Conservation (phyloP, 2,329 filamentous ascomycete genomes). For the Samsoniella hepiali region DNA sequence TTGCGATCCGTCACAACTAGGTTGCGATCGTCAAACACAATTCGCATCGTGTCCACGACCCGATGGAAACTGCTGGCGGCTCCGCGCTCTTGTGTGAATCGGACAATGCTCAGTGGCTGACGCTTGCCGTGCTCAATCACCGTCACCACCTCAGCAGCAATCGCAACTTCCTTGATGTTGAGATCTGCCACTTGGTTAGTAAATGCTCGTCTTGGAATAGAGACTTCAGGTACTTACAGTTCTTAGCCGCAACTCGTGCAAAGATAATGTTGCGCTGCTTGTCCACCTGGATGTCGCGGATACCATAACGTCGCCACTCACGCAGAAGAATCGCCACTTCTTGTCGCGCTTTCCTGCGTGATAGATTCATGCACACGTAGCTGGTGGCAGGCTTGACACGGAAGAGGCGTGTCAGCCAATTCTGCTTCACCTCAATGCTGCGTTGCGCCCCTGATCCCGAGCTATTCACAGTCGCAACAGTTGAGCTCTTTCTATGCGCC, state of each 20-base stretch:
- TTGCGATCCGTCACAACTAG: constrained; percentile 66
- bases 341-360: constrained; percentile 66
- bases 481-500: constrained; percentile 21
- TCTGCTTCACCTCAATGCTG: constrained; percentile 67
- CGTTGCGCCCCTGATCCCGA: constrained; percentile 40
- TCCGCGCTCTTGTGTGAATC: constrained; percentile 87
- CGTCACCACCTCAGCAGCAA: constrained; percentile 83
- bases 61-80: constrained; percentile 85
- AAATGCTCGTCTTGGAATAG: not conserved
- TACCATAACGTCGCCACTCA: constrained; percentile 80
- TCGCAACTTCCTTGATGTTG: constrained; percentile 80
- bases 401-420: constrained; percentile 87
- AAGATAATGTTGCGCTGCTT: constrained; percentile 76
- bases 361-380: constrained; percentile 71
- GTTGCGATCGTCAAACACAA: constrained; percentile 61
- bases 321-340: constrained; percentile 72
- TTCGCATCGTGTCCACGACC: constrained; percentile 73
- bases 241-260: constrained; percentile 70
- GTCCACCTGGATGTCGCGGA: constrained; percentile 74
- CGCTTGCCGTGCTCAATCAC: constrained; percentile 81
- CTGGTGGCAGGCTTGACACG: constrained; percentile 79
- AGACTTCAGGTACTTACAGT: constrained; percentile 59
- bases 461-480: constrained; percentile 31
- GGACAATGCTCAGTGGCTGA: constrained; percentile 72
- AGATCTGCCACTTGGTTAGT: constrained; percentile 54